These are phyloP conservation scores for Magnusiomyces suaveolens DNA, from an alignment of 1,139 yeast genomes.

Conservation along the genomic window DNA sequence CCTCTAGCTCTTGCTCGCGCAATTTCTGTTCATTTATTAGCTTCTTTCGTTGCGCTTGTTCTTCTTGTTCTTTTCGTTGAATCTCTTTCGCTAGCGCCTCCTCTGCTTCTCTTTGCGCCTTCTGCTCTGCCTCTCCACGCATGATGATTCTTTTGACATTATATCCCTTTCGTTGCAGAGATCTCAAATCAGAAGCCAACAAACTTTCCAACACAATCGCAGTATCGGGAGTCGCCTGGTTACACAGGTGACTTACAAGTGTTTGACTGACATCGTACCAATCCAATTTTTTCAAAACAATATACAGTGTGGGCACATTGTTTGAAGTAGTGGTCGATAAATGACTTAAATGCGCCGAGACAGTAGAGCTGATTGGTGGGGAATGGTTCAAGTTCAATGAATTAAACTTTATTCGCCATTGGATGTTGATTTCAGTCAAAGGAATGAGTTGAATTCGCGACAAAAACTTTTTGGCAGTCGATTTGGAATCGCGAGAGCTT, in stretches of 20 bases:
- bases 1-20: neutral
- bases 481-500: conserved; percentile 20
- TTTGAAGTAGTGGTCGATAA: neutral
- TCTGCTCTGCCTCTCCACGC: conserved; percentile 21
- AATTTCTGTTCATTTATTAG: conserved; percentile 6
- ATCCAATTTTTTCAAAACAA: conserved; percentile 22
- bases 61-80: conserved; percentile 9
- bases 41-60: conserved; percentile 11
- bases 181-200: conserved; percentile 26
- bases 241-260: conserved; percentile 25
- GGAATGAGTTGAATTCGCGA: conserved; percentile 22
- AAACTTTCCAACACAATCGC: conserved; percentile 34
- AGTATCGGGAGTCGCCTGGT: conserved; percentile 31
- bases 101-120: conserved; percentile 15
- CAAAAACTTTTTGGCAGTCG: conserved; percentile 11
- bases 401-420: conserved; percentile 22
- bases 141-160: conserved; percentile 31
- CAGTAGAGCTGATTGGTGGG: neutral
- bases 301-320: conserved; percentile 12
- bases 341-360: conserved; percentile 1
- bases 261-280: conserved; percentile 35
- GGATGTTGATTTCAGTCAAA: conserved; percentile 24
- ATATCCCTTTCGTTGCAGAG: conserved; percentile 33
- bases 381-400: conserved; percentile 6
- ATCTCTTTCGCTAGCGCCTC: conserved; percentile 6